A percentile compares a stretch with the other conserved stretches of the same genome.
Conservation (phyloP, 768 basidiomycete species). For the Lentinula detonsa region DNA sequence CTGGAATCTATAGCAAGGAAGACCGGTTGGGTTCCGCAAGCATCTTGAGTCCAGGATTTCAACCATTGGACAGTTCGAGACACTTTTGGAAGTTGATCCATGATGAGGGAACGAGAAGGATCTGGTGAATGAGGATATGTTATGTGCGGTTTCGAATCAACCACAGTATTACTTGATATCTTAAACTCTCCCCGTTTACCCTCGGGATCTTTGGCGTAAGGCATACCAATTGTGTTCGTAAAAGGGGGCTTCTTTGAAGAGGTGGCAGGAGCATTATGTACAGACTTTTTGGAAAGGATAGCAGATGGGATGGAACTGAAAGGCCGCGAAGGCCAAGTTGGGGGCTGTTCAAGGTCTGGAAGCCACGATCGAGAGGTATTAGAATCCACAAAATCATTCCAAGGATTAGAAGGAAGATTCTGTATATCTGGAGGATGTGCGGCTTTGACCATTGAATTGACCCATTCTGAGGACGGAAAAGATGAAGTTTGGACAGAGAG, state of each 20-base stretch:
- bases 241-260: constrained; percentile 5
- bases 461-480: constrained; percentile 23
- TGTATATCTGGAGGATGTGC: constrained; percentile 3
- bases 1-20: constrained; percentile 35
- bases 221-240: constrained; percentile 35
- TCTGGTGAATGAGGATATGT: constrained; percentile 32
- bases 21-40: constrained; percentile 29
- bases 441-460: constrained; percentile 35
- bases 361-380: background rate
- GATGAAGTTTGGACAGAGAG: background rate
- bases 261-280: background rate
- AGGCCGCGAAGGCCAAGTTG: background rate
- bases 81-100: constrained; percentile 49
- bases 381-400: constrained; percentile 6
- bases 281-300: constrained; percentile 10
- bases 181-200: constrained; percentile 43
- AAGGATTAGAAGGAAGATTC: constrained; percentile 9
- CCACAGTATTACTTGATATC: constrained; percentile 15
- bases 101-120: constrained; percentile 45
- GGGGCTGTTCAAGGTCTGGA: background rate
- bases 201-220: constrained; percentile 35
- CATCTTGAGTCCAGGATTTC: constrained; percentile 35
- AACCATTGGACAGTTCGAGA: constrained; percentile 37
- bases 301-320: background rate
- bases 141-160: constrained; percentile 11